Conservation (phyloP, 2,329 filamentous ascomycete species). For the Colletotrichum australisinense region DNA sequence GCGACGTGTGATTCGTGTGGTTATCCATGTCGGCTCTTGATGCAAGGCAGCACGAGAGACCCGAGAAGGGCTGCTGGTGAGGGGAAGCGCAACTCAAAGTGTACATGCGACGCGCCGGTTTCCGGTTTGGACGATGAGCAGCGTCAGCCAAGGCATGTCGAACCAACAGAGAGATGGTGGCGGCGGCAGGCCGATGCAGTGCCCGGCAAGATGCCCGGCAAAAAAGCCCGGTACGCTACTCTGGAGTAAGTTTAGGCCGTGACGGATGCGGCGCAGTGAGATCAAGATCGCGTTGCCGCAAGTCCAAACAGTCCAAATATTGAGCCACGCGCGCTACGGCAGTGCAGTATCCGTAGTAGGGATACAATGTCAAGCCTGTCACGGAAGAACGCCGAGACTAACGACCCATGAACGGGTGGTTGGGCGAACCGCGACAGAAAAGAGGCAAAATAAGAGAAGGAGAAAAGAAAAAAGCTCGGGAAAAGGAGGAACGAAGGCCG, state of each 20-base stretch:
- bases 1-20: constrained; percentile 9
- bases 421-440: neutral
- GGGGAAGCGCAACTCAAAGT: neutral
- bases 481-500: constrained; percentile 16
- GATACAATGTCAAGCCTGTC: too few relatives aligned
- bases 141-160: constrained; percentile 24
- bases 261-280: neutral
- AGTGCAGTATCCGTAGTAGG: too few relatives aligned
- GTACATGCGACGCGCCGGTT: neutral
- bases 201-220: constrained; percentile 12
- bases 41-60: constrained; percentile 12
- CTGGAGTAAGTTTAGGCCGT: neutral
- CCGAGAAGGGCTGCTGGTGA: neutral
- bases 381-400: constrained; percentile 7
- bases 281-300: neutral
- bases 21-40: neutral
- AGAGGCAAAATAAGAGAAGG: neutral
- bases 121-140: constrained; percentile 1
- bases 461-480: neutral
- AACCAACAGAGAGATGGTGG: neutral
- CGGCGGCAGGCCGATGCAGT: constrained; percentile 18
- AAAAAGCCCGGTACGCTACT: neutral
- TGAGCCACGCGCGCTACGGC: too few relatives aligned
- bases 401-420: neutral
- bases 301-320: neutral